phyloP scores from a whole-genome alignment of 2,329 filamentous ascomycete species.

The Aspergillus quadrilineatus region DNA sequence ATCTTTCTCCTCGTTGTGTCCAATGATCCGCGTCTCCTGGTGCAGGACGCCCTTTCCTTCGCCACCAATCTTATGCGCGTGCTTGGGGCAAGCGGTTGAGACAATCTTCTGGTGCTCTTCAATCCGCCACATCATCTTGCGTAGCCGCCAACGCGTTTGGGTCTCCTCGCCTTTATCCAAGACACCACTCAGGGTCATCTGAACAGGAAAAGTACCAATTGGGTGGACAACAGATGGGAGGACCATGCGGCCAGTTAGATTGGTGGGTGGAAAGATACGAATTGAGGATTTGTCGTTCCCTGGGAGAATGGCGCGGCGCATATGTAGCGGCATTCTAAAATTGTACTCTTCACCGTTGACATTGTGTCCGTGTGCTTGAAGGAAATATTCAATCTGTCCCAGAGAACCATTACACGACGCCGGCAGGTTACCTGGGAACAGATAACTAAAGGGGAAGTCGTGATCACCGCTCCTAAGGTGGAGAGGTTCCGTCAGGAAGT shows the following conservation, averaged over 20 bases:
- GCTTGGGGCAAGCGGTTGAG: slow-evolving; percentile 76
- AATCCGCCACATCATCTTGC: slow-evolving; percentile 89
- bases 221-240: slow-evolving; percentile 83
- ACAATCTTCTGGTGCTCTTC: slow-evolving; percentile 82
- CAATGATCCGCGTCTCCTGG: slow-evolving; percentile 73
- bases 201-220: slow-evolving; percentile 75
- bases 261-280: slow-evolving; percentile 93
- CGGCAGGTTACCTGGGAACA: slow-evolving; percentile 82
- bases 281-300: slow-evolving; percentile 83
- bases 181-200: slow-evolving; percentile 82
- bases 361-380: slow-evolving; percentile 65
- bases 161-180: slow-evolving; percentile 67
- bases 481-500: slow-evolving; percentile 62
- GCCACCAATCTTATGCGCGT: slow-evolving; percentile 64
- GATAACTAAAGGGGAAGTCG: slow-evolving; percentile 82
- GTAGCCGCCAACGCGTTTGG: slow-evolving; percentile 82
- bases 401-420: slow-evolving; percentile 75
- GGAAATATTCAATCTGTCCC: slow-evolving; percentile 73
- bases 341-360: slow-evolving; percentile 62
- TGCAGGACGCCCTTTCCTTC: slow-evolving; percentile 70
- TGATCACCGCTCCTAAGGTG: slow-evolving; percentile 58
- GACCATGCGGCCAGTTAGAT: slow-evolving; percentile 81
- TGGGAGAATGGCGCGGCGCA: slow-evolving; percentile 77
- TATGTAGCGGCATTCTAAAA: slow-evolving; percentile 66
- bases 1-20: slow-evolving; percentile 74